Percentiles rank a stretch among this genome's conserved stretches.
Evolutionary conservation across 2,329 filamentous ascomycete genomes (phyloP).

Genomic region (Pestalotiopsis sp.): DNA sequence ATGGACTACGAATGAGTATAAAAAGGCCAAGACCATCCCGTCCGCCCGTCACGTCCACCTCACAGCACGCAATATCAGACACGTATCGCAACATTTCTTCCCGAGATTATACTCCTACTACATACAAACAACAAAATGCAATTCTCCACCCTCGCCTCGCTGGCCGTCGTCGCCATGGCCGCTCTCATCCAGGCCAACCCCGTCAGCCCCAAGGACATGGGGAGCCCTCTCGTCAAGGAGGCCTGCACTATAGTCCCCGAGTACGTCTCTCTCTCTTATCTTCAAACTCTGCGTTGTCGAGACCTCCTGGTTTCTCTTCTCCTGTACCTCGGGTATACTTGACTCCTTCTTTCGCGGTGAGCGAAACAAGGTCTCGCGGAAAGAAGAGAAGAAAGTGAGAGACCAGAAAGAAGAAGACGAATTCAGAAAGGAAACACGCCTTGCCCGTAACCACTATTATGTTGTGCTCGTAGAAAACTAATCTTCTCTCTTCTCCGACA

Average conservation of each 20-base stretch:
- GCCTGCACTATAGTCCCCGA: background rate
- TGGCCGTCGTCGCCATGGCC: background rate
- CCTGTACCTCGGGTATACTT: background rate
- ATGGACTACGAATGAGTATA: background rate
- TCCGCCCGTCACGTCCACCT: background rate
- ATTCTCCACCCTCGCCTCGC: background rate
- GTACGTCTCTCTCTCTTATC: background rate
- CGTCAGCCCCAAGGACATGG: background rate
- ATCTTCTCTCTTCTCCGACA: no score
- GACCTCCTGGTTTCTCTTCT: background rate
- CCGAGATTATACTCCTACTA: background rate
- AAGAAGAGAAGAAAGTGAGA: no score
- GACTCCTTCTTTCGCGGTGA: no score
- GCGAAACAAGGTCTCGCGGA: no score
- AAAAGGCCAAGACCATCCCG: background rate
- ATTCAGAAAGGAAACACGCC: no score
- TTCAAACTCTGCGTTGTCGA: no score
- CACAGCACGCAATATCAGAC: background rate
- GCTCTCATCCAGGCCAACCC: constrained; percentile 8
- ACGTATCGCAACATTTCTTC: background rate
- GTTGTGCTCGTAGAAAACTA: background rate
- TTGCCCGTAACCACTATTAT: no score
- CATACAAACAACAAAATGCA: constrained; percentile 3
- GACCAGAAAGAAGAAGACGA: no score
- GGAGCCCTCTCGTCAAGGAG: background rate